Conservation (phyloP, 345 rosid genomes). For the Salix caprea region DNA sequence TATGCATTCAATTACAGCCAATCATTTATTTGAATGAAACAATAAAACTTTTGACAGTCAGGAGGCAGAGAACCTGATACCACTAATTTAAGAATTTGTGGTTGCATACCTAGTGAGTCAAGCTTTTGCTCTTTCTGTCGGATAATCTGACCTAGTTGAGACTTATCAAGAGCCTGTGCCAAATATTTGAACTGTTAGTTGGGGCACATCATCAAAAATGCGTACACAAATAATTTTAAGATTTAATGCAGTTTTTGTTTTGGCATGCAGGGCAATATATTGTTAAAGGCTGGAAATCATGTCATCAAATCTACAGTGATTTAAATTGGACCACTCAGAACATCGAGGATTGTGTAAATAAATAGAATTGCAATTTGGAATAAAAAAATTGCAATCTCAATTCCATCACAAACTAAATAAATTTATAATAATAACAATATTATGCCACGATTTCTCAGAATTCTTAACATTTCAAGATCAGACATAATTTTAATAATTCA, state of each 20-base stretch:
- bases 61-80: background rate
- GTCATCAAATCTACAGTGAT: too few species aligned
- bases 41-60: background rate
- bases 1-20: slow-evolving; percentile 14
- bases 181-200: slow-evolving; percentile 1
- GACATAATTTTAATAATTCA: background rate
- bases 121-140: slow-evolving; percentile 84
- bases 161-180: slow-evolving; percentile 85
- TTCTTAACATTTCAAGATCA: background rate
- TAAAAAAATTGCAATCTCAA: background rate
- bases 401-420: background rate
- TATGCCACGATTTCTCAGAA: background rate
- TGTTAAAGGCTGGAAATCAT: background rate
- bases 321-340: too few species aligned
- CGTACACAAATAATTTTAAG: too few species aligned
- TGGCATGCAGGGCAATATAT: background rate
- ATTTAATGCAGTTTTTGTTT: too few species aligned
- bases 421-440: background rate
- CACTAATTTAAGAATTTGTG: background rate
- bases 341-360: too few species aligned
- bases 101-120: slow-evolving; percentile 70
- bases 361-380: background rate
- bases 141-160: slow-evolving; percentile 85
- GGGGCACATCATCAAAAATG: background rate
- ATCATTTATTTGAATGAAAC: slow-evolving; percentile 2